Percentiles rank a stretch among this genome's conserved stretches.
These are phyloP conservation scores for Colletotrichum liriopes DNA, from an alignment of 2,329 filamentous ascomycete species.

Conservation along the genomic window DNA sequence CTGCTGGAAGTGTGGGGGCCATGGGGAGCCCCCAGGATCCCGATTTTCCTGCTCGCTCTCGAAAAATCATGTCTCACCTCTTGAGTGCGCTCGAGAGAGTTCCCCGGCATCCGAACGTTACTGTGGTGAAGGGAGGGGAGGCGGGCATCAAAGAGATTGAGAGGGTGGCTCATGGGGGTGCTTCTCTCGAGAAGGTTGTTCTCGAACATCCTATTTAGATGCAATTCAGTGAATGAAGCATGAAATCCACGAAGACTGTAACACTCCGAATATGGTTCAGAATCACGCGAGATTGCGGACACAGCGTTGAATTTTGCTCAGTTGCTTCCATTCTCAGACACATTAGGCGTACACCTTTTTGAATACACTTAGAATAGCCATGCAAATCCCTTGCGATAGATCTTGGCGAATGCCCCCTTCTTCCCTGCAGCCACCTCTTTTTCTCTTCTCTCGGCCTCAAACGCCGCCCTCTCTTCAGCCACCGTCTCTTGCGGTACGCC, in stretches of 20 bases:
- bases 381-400: slow-evolving; percentile 19
- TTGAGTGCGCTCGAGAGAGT: background rate
- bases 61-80: slow-evolving; percentile 6
- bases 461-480: background rate
- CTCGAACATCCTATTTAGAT: slow-evolving; percentile 21
- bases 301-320: no score
- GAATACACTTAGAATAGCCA: slow-evolving; percentile 11
- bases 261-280: background rate
- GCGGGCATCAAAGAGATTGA: slow-evolving; percentile 12
- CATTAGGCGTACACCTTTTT: no score
- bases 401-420: background rate
- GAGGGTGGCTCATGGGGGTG: slow-evolving; percentile 11
- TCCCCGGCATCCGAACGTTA: slow-evolving; percentile 21
- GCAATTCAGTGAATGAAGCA: no score
- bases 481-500: slow-evolving; percentile 10
- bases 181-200: slow-evolving; percentile 23
- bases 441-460: background rate
- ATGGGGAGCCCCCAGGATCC: slow-evolving; percentile 23
- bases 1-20: background rate
- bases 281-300: no score
- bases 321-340: background rate
- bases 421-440: slow-evolving; percentile 17
- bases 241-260: no score
- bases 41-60: slow-evolving; percentile 11
- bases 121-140: slow-evolving; percentile 15